Conservation (phyloP, 2,329 filamentous ascomycete species). For the Diaporthe eres region DNA sequence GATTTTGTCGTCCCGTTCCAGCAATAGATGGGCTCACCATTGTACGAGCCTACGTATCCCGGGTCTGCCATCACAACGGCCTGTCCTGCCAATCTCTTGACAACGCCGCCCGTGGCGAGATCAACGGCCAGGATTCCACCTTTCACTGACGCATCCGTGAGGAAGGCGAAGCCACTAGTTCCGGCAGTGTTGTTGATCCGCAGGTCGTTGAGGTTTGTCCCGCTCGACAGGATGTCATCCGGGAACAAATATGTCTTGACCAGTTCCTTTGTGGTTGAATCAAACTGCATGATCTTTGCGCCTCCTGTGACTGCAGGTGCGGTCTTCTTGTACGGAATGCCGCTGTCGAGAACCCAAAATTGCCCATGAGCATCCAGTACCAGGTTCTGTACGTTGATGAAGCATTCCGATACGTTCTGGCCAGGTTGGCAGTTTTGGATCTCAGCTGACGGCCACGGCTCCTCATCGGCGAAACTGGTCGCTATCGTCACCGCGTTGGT, state of each 20-base stretch:
- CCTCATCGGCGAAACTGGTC: conserved; percentile 54
- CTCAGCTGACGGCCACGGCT: conserved; percentile 55
- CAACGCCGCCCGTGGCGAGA: conserved; percentile 51
- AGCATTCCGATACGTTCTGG: conserved; percentile 57
- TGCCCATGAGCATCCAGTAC: conserved; percentile 55
- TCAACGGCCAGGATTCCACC: conserved; percentile 56
- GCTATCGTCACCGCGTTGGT: conserved; percentile 55
- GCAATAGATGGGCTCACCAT: conserved; percentile 51
- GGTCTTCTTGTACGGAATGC: conserved; percentile 51
- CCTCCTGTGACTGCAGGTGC: conserved; percentile 50
- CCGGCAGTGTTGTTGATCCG: conserved; percentile 59
- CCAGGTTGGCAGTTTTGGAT: conserved; percentile 55
- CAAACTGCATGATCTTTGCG: conserved; percentile 59
- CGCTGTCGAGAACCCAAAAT: conserved; percentile 58
- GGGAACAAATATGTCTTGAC: conserved; percentile 56
- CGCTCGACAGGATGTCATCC: conserved; percentile 49
- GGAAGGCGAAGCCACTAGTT: conserved; percentile 55
- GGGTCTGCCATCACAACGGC: conserved; percentile 55
- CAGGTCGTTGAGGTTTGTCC: conserved; percentile 58
- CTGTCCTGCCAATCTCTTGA: conserved; percentile 55
- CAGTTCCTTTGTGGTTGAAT: conserved; percentile 49
- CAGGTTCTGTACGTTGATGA: conserved; percentile 61
- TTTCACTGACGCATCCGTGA: conserved; percentile 55
- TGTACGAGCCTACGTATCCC: conserved; percentile 55
- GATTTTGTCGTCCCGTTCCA: conserved; percentile 54